Base-by-base conservation (phyloP, 1,139 yeast genomes). In the Barnettozyma hawaiiensis region DNA sequence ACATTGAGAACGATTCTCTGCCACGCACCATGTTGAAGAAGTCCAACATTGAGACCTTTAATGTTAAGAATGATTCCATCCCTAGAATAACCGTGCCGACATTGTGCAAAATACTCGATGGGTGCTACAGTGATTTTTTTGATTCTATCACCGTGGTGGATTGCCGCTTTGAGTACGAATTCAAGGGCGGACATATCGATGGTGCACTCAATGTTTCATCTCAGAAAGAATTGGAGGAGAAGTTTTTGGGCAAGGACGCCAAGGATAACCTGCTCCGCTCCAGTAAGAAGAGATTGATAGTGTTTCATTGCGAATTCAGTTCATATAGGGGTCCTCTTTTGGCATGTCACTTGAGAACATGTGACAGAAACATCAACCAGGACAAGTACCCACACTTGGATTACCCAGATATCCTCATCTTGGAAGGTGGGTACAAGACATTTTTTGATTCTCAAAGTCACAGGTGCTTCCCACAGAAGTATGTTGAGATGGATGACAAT, bases 281-380 rank as follows among this genome's bases (percentile, higher is more conserved):
- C 40, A 12, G 41, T 43, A 42, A 46, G 38, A 49, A 58, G 40
- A 59, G 62, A 42, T 64, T 92, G 44, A 63, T 90, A 16, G 72
- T 94, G 12, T 90, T 92, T 66, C 97, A 92, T 63, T 92, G 98
- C 65, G 98, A 92, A 63, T 90, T 87, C 60, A 83, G 95, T 40
- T 78, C 95, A 2, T 87, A 84, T 60, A 73, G 98, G 47, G 96
- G 97, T 10, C 98, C 98, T 3, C 70, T 85, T 40, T 79, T 92
- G 84, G 97, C 97, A 1, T 71, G 81, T 45, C 90, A 87, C 60
- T 71, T 92, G 46, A 71, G 98, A 50, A 82, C 82, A 51, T 75
- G 85, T 52, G 98, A 92, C 65, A 75, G 98, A 47, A 75, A 74
- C 38, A 55, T 78, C 41, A 89, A 90, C 60, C 73, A 78, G 49